Evolutionary conservation across 2,329 filamentous ascomycete species (phyloP).

Genomic region (Cryphonectria radicalis): DNA sequence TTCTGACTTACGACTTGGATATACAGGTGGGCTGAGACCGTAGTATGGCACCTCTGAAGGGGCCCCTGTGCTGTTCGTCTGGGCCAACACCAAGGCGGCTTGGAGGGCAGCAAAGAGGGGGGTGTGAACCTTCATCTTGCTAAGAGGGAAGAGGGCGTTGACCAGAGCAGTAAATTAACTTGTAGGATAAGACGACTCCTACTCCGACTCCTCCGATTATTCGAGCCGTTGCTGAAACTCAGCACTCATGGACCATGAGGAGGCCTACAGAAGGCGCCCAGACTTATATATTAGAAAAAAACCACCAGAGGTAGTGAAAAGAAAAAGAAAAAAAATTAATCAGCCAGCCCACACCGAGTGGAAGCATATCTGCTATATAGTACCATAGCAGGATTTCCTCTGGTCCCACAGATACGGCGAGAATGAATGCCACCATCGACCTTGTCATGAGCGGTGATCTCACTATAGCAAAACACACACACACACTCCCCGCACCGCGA

Average conservation of each 20-base stretch:
- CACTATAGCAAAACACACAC: not conserved
- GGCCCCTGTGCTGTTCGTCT: constrained; percentile 22
- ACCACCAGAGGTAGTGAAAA: no score
- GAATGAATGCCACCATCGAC: not conserved
- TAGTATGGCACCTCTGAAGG: constrained; percentile 40
- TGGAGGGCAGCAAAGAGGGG: constrained; percentile 15
- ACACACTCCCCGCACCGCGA: constrained; percentile 1
- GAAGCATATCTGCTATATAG: not conserved
- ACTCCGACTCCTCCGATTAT: no score
- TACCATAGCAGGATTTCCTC: not conserved
- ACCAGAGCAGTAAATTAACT: not conserved
- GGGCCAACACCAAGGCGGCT: constrained; percentile 19
- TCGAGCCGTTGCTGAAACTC: no score
- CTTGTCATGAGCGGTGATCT: not conserved
- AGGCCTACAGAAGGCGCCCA: no score
- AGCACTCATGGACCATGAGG: no score
- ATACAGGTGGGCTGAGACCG: constrained; percentile 41
- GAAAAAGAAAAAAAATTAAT: no score
- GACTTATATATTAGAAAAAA: no score
- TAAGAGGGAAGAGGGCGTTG: not conserved
- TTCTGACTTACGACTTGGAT: constrained; percentile 37
- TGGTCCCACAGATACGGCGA: not conserved
- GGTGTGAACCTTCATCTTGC: constrained; percentile 24
- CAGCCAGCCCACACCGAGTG: not conserved
- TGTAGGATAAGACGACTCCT: not conserved